phyloP scores from a whole-genome alignment of 352 stramenopile genomes.

The Nothophytophthora sp. region DNA sequence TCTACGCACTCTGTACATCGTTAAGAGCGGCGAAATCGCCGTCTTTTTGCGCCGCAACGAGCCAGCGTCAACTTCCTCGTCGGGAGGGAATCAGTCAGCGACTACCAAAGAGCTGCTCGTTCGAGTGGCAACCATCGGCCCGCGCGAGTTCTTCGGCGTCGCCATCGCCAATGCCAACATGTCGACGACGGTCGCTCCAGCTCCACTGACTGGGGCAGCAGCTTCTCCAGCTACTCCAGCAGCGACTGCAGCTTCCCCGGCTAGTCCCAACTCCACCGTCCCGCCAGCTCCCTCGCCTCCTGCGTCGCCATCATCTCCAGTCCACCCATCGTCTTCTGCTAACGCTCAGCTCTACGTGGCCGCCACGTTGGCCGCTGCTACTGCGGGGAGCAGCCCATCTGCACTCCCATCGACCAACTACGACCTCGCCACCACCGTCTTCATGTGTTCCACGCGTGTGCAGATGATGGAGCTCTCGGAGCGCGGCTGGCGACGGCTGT shows the following conservation, averaged over 20 bases:
- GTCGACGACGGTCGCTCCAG: slow-evolving; percentile 1
- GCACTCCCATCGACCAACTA: slow-evolving; percentile 1
- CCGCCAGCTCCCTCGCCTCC: neutral
- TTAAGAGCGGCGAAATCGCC: slow-evolving; percentile 67
- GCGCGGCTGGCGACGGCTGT: slow-evolving; percentile 59
- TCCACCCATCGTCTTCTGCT: neutral
- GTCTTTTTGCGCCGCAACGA: slow-evolving; percentile 52
- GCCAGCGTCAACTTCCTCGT: slow-evolving; percentile 4
- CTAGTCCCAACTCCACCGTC: neutral
- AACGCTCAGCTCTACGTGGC: slow-evolving; percentile 25
- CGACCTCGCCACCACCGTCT: slow-evolving; percentile 45
- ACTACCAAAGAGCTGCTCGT: slow-evolving; percentile 41
- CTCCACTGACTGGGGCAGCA: neutral
- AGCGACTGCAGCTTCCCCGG: neutral
- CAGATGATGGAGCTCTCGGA: slow-evolving; percentile 68
- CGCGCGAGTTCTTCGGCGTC: slow-evolving; percentile 67
- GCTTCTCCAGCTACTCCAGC: slow-evolving; percentile 3
- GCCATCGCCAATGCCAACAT: slow-evolving; percentile 43
- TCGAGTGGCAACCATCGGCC: slow-evolving; percentile 70
- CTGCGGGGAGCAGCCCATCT: neutral
- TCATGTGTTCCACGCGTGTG: slow-evolving; percentile 62
- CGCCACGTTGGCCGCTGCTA: slow-evolving; percentile 22
- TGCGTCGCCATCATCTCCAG: neutral
- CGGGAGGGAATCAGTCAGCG: slow-evolving; percentile 6
- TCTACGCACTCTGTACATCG: slow-evolving; percentile 60